Percentiles rank a stretch among this genome's conserved stretches.
These are phyloP conservation scores for Podospora comata DNA, from an alignment of 495 filamentous ascomycete genomes.

Conservation along the genomic window DNA sequence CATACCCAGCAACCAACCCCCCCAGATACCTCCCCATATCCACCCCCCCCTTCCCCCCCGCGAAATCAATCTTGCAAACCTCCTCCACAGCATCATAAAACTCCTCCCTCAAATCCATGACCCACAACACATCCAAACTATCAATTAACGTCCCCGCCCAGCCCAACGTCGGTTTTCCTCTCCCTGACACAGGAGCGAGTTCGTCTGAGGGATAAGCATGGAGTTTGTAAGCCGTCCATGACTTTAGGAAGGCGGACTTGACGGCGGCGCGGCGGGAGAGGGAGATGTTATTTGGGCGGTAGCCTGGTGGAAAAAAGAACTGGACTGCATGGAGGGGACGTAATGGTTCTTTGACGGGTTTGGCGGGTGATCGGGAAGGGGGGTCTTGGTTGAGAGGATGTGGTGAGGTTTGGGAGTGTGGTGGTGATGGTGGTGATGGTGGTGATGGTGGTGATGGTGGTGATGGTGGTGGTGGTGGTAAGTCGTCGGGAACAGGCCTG, in stretches of 20 bases:
- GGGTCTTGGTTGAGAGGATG: neutral
- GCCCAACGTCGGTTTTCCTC: conserved; percentile 64
- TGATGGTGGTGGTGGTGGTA: neutral
- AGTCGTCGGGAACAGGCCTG: neutral
- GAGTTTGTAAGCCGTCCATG: conserved; percentile 70
- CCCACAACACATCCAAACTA: conserved; percentile 80
- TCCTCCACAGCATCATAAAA: conserved; percentile 69
- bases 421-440: neutral
- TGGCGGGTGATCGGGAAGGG: conserved; percentile 41
- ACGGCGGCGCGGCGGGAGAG: conserved; percentile 41
- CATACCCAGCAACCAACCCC: conserved; percentile 72
- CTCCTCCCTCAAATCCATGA: conserved; percentile 79
- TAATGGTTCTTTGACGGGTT: conserved; percentile 23
- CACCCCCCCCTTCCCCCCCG: too few relatives aligned
- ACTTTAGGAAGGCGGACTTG: conserved; percentile 61
- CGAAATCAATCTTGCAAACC: conserved; percentile 63
- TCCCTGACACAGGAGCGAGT: conserved; percentile 58
- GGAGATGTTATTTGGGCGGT: conserved; percentile 26
- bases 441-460: neutral
- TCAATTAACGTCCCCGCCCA: conserved; percentile 92
- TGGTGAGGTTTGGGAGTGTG: neutral
- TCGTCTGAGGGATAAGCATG: conserved; percentile 77
- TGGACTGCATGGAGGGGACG: conserved; percentile 35
- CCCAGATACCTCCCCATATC: conserved; percentile 34
- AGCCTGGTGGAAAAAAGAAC: conserved; percentile 32